A percentile compares a stretch with the other conserved stretches of the same genome.
These are phyloP conservation scores for Rachicladosporium sp. DNA, from an alignment of 2,329 filamentous ascomycete species.

Conservation along the genomic window DNA sequence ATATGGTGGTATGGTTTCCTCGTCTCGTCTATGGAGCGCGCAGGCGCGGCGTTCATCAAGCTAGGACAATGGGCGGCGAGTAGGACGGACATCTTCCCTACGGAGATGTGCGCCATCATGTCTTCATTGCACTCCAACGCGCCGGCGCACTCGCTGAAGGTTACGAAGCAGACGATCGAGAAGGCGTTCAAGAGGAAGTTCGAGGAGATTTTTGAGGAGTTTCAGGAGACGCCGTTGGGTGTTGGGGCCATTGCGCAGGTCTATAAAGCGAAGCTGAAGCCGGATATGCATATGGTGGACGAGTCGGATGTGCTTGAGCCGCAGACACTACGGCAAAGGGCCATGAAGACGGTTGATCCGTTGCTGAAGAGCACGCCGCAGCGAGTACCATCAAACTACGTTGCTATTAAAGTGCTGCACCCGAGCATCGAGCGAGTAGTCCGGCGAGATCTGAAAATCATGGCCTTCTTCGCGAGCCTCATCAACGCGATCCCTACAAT, in stretches of 20 bases:
- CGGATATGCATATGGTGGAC: slow-evolving; percentile 56
- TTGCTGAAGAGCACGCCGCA: slow-evolving; percentile 78
- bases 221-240: slow-evolving; percentile 76
- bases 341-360: slow-evolving; percentile 71
- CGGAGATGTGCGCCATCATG: slow-evolving; percentile 84
- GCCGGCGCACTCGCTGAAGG: slow-evolving; percentile 72
- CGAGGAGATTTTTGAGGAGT: slow-evolving; percentile 91
- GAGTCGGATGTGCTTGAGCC: slow-evolving; percentile 42
- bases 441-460: slow-evolving; percentile 78
- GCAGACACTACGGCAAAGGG: slow-evolving; percentile 51
- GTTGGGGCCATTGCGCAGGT: slow-evolving; percentile 96
- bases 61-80: slow-evolving; percentile 98
- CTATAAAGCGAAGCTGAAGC: slow-evolving; percentile 86
- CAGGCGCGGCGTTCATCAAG: slow-evolving; percentile 96
- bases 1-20: slow-evolving; percentile 92
- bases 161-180: slow-evolving; percentile 67
- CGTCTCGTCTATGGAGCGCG: slow-evolving; percentile 78
- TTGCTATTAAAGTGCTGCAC: slow-evolving; percentile 92
- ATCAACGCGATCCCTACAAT: slow-evolving; percentile 87
- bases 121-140: slow-evolving; percentile 90
- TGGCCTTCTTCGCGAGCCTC: slow-evolving; percentile 75
- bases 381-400: slow-evolving; percentile 77
- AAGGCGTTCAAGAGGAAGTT: slow-evolving; percentile 73
- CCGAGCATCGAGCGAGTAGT: slow-evolving; percentile 83
- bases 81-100: slow-evolving; percentile 89